Evolutionary conservation across 208 protist genomes (phyloP), one percentile per base, ranked within the genome.

Genomic region (Crithidia bombi): DNA sequence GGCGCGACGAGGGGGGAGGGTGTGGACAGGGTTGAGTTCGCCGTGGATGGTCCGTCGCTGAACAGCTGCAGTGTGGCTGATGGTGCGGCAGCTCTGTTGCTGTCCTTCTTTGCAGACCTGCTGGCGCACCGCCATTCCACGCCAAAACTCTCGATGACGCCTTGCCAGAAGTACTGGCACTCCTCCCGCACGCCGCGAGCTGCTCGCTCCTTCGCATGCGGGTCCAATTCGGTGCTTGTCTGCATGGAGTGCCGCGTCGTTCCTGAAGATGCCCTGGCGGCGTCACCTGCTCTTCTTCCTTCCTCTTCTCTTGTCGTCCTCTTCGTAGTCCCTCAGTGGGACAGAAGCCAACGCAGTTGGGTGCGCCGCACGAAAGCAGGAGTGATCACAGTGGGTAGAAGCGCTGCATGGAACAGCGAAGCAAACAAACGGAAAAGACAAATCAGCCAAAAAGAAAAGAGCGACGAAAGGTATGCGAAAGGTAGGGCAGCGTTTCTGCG

Each of bases 91-190:
- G 36, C 23, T 1, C 6, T 32, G 15, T 32, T 33, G 12, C 12
- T n/a, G 17, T 12, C 47, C 15, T 5, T 17, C 5, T 51, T 33
- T 0, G 28, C 15, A 3, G 41, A 4, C 15, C 17, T 21, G 10
- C 17, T 47, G 0, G 28, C 11, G 28, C 19, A 47, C 14, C 12
- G 35, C 47, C 67, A 41, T 25, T 47, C 32, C 9, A 77, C 65
- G 5, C 71, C 71, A 32, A 77, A 77, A 39, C 71, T 77, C 33
- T 77, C 71, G 12, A 77, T 39, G 35, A 71, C 55, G 30, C 71
- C 71, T 15, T 71, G 71, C 28, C 43, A 77, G 41, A 77, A 77
- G n/a, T 44, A 51, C 17, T 38, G 25, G 23, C 51, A 59, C 50
- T 77, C 71, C 14, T 66, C 44, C 19, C 41, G 61, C 43, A 68